phyloP scores from a whole-genome alignment of 441 rosid species.

The Sinapis alba region DNA sequence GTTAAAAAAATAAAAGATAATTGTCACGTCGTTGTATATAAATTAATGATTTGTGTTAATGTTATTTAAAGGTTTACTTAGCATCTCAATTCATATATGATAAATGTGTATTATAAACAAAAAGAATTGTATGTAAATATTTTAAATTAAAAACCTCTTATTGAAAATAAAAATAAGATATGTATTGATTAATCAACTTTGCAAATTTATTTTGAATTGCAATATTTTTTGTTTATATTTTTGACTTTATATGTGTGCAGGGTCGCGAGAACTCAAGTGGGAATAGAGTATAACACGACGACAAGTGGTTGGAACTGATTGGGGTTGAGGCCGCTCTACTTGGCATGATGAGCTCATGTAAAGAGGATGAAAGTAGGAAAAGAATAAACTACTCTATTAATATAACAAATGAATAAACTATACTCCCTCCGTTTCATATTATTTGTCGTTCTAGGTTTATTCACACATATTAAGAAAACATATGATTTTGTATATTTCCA shows the following conservation, averaged over 20 bases:
- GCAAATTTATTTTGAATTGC: not conserved
- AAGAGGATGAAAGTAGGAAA: conserved; percentile 46
- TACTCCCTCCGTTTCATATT: too few species aligned
- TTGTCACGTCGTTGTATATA: not conserved
- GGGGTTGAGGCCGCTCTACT: conserved; percentile 64
- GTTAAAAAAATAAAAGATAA: not conserved
- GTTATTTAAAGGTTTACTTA: not conserved
- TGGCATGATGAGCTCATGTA: conserved; percentile 53
- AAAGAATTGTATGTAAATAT: not conserved
- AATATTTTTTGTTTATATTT: not conserved
- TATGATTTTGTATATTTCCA: too few species aligned
- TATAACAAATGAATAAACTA: conserved; percentile 30
- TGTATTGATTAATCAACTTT: not conserved
- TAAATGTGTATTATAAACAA: not conserved
- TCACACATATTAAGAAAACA: too few species aligned
- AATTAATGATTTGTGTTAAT: not conserved
- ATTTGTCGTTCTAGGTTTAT: too few species aligned
- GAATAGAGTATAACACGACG: conserved; percentile 12
- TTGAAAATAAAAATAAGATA: not conserved
- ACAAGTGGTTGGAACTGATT: conserved; percentile 48
- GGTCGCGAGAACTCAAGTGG: conserved; percentile 28
- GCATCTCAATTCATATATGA: not conserved
- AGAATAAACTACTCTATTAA: conserved; percentile 28
- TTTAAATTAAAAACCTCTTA: not conserved
- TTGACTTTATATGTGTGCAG: not conserved